Percentiles rank a stretch among this genome's conserved stretches.
These are phyloP conservation scores for Flaveria sonorensis DNA, from an alignment of 129 eudicot species.

Conservation along the genomic window DNA sequence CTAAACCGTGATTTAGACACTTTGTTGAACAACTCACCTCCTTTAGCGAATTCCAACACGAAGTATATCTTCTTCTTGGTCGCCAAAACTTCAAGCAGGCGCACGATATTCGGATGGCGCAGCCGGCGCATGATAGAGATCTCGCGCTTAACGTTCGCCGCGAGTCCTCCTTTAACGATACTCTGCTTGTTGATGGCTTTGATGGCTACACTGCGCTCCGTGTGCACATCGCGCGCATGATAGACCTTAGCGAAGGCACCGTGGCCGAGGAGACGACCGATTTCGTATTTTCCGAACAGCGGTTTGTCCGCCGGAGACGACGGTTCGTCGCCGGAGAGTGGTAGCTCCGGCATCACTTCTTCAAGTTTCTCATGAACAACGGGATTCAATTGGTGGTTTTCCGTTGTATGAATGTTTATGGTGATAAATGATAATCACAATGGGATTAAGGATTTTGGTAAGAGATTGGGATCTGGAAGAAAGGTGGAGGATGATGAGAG, in stretches of 20 bases:
- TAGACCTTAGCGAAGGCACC: constrained; percentile 58
- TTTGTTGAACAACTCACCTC: constrained; percentile 46
- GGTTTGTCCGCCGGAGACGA: constrained; percentile 26
- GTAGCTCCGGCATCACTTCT: constrained; percentile 34
- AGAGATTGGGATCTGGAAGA: constrained; percentile 16
- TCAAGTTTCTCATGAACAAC: constrained; percentile 22
- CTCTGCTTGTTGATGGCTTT: constrained; percentile 43
- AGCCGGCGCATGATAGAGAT: constrained; percentile 55
- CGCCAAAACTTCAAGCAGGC: constrained; percentile 46
- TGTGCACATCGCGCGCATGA: constrained; percentile 37
- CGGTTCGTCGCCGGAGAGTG: constrained; percentile 29
- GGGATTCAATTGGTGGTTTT: neutral
- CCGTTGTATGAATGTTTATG: no score
- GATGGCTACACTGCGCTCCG: constrained; percentile 50
- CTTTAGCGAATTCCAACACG: constrained; percentile 41
- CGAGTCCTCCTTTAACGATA: constrained; percentile 42
- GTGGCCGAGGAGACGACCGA: constrained; percentile 46
- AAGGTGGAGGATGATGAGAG: constrained; percentile 18
- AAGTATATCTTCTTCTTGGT: constrained; percentile 46
- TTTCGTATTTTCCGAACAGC: constrained; percentile 46
- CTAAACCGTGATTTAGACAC: constrained; percentile 36
- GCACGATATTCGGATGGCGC: constrained; percentile 51
- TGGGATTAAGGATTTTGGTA: neutral
- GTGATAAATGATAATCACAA: neutral
- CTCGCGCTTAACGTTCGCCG: constrained; percentile 49